Percentiles rank a stretch among this genome's conserved stretches.
Evolutionary conservation across 1,284 basidiomycete genomes (phyloP).

Genomic region (Ceratorhiza oryzae-sativae): DNA sequence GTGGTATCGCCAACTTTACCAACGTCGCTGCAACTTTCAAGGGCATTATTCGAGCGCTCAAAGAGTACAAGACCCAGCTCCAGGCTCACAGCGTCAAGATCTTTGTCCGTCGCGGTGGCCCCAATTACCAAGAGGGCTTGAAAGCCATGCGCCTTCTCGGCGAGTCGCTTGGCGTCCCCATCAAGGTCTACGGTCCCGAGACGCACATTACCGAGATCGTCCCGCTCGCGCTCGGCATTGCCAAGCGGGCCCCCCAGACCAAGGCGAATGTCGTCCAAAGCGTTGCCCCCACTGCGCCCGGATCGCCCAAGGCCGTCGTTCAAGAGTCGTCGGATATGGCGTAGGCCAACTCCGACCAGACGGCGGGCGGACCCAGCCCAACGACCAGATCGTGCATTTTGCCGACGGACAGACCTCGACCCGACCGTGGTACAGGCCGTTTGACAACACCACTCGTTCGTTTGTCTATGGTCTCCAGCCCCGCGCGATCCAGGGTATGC

Average conservation of each 20-base stretch:
- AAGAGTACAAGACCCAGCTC: conserved; percentile 89
- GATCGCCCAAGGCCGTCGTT: conserved; percentile 52
- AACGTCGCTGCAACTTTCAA: conserved; percentile 99
- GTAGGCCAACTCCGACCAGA: conserved; percentile 81
- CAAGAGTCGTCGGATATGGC: conserved; percentile 50
- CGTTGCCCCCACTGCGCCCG: conserved; percentile 55
- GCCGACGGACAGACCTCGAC: conserved; percentile 53
- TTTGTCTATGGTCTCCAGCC: conserved; percentile 99
- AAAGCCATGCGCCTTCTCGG: conserved; percentile 99
- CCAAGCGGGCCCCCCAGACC: conserved; percentile 54
- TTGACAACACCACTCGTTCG: conserved; percentile 90
- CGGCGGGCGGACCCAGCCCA: conserved; percentile 82
- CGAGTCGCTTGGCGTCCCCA: conserved; percentile 96
- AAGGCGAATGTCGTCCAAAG: conserved; percentile 49
- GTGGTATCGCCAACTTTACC: conserved; percentile 99
- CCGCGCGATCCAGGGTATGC: conserved; percentile 99
- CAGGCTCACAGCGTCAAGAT: conserved; percentile 88
- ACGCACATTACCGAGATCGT: conserved; percentile 99
- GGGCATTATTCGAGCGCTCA: conserved; percentile 97
- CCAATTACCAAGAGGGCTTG: conserved; percentile 99
- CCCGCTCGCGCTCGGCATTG: conserved; percentile 91
- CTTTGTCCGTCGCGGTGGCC: conserved; percentile 97
- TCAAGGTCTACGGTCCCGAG: conserved; percentile 97
- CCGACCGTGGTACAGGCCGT: conserved; percentile 86
- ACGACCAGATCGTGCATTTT: conserved; percentile 91